phyloP scores from a whole-genome alignment of 257 asterid species.

The Scutellaria galericulata region DNA sequence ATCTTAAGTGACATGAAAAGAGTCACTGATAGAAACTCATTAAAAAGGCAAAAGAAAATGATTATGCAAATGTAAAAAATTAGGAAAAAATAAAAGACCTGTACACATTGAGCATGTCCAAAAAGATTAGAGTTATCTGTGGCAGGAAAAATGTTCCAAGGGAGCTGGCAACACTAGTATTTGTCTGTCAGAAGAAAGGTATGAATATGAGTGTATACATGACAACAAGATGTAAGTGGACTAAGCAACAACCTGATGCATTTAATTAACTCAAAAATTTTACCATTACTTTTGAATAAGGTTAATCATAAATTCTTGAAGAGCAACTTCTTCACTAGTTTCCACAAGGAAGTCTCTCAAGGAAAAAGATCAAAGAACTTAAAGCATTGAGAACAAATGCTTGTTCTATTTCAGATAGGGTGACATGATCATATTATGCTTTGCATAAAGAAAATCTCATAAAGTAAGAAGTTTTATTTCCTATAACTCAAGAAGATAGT shows the following conservation, averaged over 20 bases:
- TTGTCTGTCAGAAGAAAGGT: conserved; percentile 64
- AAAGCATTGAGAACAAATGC: conserved; percentile 9
- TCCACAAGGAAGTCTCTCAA: not conserved
- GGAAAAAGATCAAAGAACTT: not conserved
- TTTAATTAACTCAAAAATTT: not conserved
- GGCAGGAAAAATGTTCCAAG: conserved; percentile 90
- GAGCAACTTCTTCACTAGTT: not conserved
- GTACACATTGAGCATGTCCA: conserved; percentile 99
- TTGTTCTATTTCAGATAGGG: not conserved
- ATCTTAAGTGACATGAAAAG: conserved; percentile 13
- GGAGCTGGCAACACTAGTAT: conserved; percentile 89
- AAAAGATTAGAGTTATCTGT: conserved; percentile 78
- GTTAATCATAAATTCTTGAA: conserved; percentile 4
- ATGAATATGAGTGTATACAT: conserved; percentile 10
- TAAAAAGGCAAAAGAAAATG: not conserved
- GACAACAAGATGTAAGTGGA: conserved; percentile 7
- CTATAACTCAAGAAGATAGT: not conserved
- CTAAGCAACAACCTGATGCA: not conserved
- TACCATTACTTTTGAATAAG: not conserved
- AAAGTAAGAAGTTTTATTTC: not conserved
- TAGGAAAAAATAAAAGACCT: conserved; percentile 46
- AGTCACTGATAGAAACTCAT: not conserved
- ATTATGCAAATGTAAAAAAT: conserved; percentile 24
- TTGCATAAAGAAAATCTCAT: not conserved
- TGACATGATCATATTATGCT: not conserved